Conservation (phyloP, 441 rosid species). For the Flueggea neowawraea region DNA sequence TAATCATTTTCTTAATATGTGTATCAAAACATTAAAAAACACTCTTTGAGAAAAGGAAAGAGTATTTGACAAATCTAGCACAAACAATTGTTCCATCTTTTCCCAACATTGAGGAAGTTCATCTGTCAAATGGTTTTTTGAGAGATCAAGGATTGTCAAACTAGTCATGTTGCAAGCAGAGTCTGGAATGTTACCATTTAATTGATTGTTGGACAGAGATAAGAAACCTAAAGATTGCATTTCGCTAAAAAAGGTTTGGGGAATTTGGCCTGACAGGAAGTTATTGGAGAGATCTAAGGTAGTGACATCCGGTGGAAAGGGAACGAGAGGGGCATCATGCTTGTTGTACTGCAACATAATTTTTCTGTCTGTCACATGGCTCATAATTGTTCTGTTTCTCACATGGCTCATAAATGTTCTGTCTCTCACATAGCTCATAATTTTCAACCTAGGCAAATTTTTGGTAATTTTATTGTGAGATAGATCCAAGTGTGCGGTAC, state of each 20-base stretch:
- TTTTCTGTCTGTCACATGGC: no score
- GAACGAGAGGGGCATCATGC: slow-evolving; percentile 5
- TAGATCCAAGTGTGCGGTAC: neutral
- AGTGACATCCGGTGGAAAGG: slow-evolving; percentile 4
- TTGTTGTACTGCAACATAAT: slow-evolving; percentile 9
- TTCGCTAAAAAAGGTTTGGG: neutral
- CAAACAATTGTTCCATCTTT: neutral
- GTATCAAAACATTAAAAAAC: no score
- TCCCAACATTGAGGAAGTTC: slow-evolving; percentile 10
- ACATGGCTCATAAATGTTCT: no score
- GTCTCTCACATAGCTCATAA: neutral
- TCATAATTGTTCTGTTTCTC: no score
- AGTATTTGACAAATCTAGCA: slow-evolving; percentile 15
- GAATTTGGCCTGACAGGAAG: slow-evolving; percentile 10
- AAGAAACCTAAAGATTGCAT: slow-evolving; percentile 6
- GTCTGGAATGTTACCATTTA: slow-evolving; percentile 19
- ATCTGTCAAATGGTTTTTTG: slow-evolving; percentile 14
- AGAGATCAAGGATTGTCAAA: slow-evolving; percentile 9
- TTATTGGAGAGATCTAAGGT: slow-evolving; percentile 5
- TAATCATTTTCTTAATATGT: no score
- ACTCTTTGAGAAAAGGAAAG: no score
- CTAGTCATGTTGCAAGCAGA: slow-evolving; percentile 10
- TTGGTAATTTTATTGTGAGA: neutral
- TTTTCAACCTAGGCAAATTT: neutral
- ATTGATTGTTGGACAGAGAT: slow-evolving; percentile 7